phyloP scores from a whole-genome alignment of 129 eudicot species.

The Saussurea involucrata region DNA sequence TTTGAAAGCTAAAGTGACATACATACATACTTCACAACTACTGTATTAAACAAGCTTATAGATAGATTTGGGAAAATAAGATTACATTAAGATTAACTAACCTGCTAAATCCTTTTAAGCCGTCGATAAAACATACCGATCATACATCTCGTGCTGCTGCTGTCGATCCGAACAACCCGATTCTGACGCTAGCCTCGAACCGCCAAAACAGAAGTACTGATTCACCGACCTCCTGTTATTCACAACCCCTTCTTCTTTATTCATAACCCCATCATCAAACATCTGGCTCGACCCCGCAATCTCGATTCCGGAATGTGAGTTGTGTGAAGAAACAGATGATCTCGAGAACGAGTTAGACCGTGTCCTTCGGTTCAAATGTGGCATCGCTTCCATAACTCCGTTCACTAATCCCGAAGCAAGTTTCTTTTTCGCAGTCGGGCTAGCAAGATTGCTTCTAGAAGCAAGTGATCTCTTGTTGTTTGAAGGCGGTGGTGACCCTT shows the following conservation, averaged over 20 bases:
- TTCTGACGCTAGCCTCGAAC: conserved; percentile 23
- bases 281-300: conserved; percentile 34
- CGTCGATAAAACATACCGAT: conserved; percentile 49
- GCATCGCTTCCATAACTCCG: conserved; percentile 68
- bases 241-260: conserved; percentile 33
- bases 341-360: conserved; percentile 56
- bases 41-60: conserved; percentile 9
- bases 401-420: conserved; percentile 66
- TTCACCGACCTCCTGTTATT: conserved; percentile 51
- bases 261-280: conserved; percentile 29
- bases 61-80: background rate
- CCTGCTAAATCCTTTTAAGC: conserved; percentile 37
- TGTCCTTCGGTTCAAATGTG: conserved; percentile 35
- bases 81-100: conserved; percentile 3
- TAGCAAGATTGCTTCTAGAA: conserved; percentile 60
- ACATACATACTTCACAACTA: conserved; percentile 7
- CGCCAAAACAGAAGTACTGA: conserved; percentile 69
- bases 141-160: conserved; percentile 45
- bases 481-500: conserved; percentile 46
- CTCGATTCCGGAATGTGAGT: conserved; percentile 46
- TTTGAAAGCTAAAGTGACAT: conserved; percentile 20
- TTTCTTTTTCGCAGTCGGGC: conserved; percentile 79
- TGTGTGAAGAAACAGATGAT: conserved; percentile 50
- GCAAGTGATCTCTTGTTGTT: conserved; percentile 73
- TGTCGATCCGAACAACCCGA: conserved; percentile 14